These are phyloP conservation scores for Linum trigynum DNA, from an alignment of 345 rosid genomes.

Conservation along the genomic window DNA sequence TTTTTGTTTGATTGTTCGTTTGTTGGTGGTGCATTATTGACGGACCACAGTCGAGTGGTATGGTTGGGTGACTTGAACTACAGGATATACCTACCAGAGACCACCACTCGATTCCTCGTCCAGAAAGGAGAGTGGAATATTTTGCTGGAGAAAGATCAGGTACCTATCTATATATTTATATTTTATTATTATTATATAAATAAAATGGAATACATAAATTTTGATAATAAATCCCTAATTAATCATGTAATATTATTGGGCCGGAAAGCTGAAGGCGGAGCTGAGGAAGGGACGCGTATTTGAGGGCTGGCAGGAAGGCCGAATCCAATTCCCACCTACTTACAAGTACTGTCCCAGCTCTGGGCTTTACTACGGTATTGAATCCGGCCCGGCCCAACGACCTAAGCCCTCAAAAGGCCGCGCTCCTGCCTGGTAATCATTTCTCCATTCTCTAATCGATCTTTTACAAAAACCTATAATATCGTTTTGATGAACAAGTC, in stretches of 20 bases:
- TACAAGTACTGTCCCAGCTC: constrained; percentile 66
- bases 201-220: no score
- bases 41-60: constrained; percentile 41
- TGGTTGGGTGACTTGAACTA: constrained; percentile 78
- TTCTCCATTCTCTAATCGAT: background rate
- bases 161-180: background rate
- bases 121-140: constrained; percentile 45
- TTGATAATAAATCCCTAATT: background rate
- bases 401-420: constrained; percentile 40
- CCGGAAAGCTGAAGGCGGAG: constrained; percentile 51
- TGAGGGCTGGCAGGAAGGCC: constrained; percentile 62
- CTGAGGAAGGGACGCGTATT: constrained; percentile 43
- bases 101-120: constrained; percentile 44
- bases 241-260: background rate
- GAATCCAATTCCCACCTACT: constrained; percentile 59
- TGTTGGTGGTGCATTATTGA: no score
- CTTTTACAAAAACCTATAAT: no score
- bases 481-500: no score
- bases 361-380: constrained; percentile 45
- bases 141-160: constrained; percentile 68
- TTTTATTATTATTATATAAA: background rate
- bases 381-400: background rate
- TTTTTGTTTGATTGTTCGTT: background rate
- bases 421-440: constrained; percentile 63
- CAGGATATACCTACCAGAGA: constrained; percentile 62